phyloP scores from a whole-genome alignment of 2,329 filamentous ascomycete species.

The Trichoderma aggressivum region DNA sequence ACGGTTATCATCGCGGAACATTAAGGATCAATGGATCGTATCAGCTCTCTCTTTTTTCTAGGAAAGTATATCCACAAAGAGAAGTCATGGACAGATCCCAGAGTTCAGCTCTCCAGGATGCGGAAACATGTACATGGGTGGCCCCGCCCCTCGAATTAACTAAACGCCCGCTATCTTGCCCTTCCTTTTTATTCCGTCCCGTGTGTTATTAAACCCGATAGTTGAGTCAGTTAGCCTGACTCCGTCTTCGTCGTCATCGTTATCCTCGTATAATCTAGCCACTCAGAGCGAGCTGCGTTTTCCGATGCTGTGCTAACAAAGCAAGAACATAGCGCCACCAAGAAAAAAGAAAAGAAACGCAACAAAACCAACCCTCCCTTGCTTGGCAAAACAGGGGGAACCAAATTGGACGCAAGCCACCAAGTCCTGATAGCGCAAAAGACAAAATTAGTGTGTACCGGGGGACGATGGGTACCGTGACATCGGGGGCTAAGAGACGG shows the following conservation, averaged over 20 bases:
- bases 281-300: neutral
- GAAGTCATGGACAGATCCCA: neutral
- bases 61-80: neutral
- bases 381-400: neutral
- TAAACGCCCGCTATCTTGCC: conserved; percentile 4
- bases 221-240: neutral
- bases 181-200: neutral
- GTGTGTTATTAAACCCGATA: neutral
- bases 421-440: neutral
- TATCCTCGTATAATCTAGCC: conserved; percentile 11
- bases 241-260: conserved; percentile 1
- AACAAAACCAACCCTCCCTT: neutral
- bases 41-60: neutral
- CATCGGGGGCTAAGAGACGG: conserved; percentile 6
- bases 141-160: neutral
- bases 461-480: conserved; percentile 6
- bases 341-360: neutral
- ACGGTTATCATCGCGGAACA: neutral
- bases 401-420: neutral
- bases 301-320: neutral
- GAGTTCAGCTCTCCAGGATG: conserved; percentile 14
- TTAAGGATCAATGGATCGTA: neutral
- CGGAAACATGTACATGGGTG: neutral
- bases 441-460: neutral
- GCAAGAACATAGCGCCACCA: neutral